Evolutionary conservation across 2,329 filamentous ascomycete genomes (phyloP).

Genomic region (Colletotrichum sidae): DNA sequence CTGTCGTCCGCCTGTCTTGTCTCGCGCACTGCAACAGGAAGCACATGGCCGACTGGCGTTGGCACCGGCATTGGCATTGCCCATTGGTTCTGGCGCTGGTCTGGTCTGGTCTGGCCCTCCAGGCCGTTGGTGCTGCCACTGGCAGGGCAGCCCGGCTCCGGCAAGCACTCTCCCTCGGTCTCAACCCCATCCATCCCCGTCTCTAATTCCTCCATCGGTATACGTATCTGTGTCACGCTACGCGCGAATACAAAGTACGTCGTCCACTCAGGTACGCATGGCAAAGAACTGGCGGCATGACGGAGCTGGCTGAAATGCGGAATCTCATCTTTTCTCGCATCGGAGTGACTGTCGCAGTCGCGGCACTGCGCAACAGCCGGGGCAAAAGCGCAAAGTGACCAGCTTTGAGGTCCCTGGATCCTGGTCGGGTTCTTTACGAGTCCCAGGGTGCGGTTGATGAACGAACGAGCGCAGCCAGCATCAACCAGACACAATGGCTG

Average conservation of each 20-base stretch:
- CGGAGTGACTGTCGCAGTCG: constrained; percentile 21
- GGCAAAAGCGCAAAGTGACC: constrained; percentile 12
- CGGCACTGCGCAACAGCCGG: constrained; percentile 12
- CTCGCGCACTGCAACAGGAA: constrained; percentile 19
- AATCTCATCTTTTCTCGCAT: constrained; percentile 1
- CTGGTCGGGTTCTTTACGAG: constrained; percentile 22
- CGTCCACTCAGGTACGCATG: no score
- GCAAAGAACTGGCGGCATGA: no score
- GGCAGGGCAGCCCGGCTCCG: no score
- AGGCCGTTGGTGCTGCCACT: no score
- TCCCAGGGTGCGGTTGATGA: constrained; percentile 24
- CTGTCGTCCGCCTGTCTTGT: constrained; percentile 1
- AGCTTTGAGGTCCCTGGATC: constrained; percentile 25
- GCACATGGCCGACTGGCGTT: constrained; percentile 18
- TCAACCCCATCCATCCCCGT: no score
- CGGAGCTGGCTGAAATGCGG: no score
- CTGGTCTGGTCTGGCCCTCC: no score
- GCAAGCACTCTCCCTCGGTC: no score
- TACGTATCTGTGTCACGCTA: no score
- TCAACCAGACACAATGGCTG: constrained; percentile 33
- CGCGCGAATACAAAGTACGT: no score
- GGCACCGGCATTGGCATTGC: constrained; percentile 7
- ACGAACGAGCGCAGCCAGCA: constrained; percentile 32
- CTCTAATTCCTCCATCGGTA: no score
- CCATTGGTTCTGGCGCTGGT: no score